Conservation (phyloP, 2,329 filamentous ascomycete species). For the Pleurostoma richardsiae region DNA sequence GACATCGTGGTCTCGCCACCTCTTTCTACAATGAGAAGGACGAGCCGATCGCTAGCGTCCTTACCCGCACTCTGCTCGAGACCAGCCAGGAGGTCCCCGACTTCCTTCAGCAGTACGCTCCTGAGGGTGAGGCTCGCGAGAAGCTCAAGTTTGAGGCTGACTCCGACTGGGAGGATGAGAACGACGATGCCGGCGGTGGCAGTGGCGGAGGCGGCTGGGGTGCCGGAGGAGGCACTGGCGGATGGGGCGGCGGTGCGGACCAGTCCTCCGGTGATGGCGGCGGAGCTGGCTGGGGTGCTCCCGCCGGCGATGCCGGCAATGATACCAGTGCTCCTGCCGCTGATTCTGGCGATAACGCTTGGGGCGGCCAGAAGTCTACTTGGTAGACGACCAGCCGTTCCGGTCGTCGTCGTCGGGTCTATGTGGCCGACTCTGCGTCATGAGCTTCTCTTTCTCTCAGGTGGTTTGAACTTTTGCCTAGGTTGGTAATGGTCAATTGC, state of each 20-base stretch:
- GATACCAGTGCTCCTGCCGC: constrained; percentile 1
- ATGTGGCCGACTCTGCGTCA: no score
- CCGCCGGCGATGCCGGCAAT: constrained; percentile 3
- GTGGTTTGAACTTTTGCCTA: no score
- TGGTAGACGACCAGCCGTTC: no score
- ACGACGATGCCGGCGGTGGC: constrained; percentile 12
- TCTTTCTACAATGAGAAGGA: constrained; percentile 85
- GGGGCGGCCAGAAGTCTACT: constrained; percentile 1
- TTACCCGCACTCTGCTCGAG: constrained; percentile 80
- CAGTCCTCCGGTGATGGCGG: constrained; percentile 15
- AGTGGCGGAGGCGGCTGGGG: constrained; percentile 17
- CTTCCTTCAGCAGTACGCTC: constrained; percentile 65
- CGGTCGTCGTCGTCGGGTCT: no score
- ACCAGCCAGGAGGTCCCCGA: constrained; percentile 74
- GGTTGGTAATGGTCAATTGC: no score
- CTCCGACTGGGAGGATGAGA: constrained; percentile 42
- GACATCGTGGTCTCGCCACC: constrained; percentile 77
- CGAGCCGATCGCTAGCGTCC: constrained; percentile 62
- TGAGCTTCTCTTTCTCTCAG: no score
- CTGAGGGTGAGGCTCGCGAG: constrained; percentile 43
- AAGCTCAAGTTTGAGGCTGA: constrained; percentile 52
- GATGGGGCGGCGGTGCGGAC: constrained; percentile 9
- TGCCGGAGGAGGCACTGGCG: constrained; percentile 8
- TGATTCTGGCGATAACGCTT: constrained; percentile 5
- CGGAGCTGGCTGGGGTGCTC: constrained; percentile 12